phyloP scores from a whole-genome alignment of 768 basidiomycete species.

The Suillus luteus region DNA sequence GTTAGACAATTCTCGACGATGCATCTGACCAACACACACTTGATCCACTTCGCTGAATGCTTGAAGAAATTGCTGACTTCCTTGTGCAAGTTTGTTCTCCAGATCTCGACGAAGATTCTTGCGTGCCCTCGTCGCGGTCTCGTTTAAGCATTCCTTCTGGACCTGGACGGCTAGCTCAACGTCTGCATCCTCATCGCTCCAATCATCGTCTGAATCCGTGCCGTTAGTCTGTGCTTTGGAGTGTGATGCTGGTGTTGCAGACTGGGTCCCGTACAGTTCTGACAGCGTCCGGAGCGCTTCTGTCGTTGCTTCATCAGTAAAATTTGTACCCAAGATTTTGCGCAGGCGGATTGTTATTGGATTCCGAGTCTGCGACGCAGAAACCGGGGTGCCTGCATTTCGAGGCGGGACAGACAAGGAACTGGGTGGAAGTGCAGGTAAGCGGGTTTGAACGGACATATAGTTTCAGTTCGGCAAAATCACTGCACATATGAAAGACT shows the following conservation, averaged over 20 bases:
- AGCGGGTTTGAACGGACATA: constrained; percentile 7
- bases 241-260: constrained; percentile 19
- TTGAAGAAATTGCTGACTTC: constrained; percentile 78
- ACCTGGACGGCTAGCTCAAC: constrained; percentile 16
- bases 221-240: constrained; percentile 26
- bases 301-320: constrained; percentile 72
- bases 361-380: constrained; percentile 42
- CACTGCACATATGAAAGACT: not conserved
- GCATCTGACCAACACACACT: constrained; percentile 50
- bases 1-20: constrained; percentile 6
- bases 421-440: not conserved
- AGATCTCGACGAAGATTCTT: constrained; percentile 83
- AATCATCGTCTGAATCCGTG: constrained; percentile 36
- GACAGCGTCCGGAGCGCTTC: constrained; percentile 86
- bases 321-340: constrained; percentile 83
- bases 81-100: constrained; percentile 78
- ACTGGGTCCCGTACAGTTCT: constrained; percentile 58
- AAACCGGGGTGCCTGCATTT: constrained; percentile 16
- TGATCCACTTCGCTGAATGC: constrained; percentile 90
- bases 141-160: constrained; percentile 46
- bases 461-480: constrained; percentile 2
- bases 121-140: constrained; percentile 71
- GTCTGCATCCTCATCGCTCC: constrained; percentile 23
- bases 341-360: constrained; percentile 88
- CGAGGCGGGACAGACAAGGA: constrained; percentile 12